Conservation (phyloP, 2,329 filamentous ascomycete species). For the Fusarium sp. region DNA sequence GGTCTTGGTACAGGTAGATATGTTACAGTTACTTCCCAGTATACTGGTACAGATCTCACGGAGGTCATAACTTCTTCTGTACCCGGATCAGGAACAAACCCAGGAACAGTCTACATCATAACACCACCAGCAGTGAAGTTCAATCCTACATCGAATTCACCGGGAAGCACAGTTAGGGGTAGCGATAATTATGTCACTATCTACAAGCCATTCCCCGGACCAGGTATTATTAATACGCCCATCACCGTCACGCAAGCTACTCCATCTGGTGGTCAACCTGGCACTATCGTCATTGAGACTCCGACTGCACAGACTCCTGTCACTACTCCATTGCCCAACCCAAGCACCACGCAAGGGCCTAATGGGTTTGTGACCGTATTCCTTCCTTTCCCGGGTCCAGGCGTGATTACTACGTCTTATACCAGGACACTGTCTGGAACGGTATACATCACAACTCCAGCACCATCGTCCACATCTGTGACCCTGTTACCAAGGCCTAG, state of each 20-base stretch:
- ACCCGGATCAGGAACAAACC: background rate
- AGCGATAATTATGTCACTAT: slow-evolving; percentile 19
- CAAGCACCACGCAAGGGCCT: background rate
- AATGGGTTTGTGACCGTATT: background rate
- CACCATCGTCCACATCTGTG: background rate
- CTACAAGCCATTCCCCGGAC: slow-evolving; percentile 16
- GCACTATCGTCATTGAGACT: slow-evolving; percentile 18
- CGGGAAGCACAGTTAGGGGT: slow-evolving; percentile 2
- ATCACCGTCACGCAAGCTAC: slow-evolving; percentile 8
- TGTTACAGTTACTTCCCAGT: background rate
- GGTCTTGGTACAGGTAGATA: background rate
- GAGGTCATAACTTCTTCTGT: slow-evolving; percentile 3
- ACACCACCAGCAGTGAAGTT: slow-evolving; percentile 2
- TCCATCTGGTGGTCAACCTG: slow-evolving; percentile 9
- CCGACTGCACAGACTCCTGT: background rate
- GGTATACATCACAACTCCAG: background rate
- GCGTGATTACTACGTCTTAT: background rate
- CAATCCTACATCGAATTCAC: background rate
- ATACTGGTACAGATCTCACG: slow-evolving; percentile 6
- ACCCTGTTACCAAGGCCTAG: background rate
- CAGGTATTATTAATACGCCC: slow-evolving; percentile 14
- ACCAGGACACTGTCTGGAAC: background rate
- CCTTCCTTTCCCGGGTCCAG: background rate
- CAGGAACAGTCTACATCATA: slow-evolving; percentile 17
- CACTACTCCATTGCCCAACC: background rate